phyloP scores from a whole-genome alignment of 2,329 filamentous ascomycete genomes.

The Fusarium sarcochroum region DNA sequence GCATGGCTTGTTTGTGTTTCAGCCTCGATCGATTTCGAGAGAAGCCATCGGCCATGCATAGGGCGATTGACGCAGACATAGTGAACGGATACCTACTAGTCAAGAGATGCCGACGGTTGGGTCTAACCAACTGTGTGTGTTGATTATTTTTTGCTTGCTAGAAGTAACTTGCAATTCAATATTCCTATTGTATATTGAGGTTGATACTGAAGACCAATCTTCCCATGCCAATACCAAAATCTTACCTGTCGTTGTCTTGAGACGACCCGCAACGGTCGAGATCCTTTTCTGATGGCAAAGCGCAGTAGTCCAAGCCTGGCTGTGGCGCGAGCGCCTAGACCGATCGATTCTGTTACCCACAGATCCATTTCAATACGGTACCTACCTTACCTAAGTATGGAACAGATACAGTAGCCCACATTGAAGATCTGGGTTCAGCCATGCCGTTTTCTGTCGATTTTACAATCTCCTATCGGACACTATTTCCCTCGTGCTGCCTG shows the following conservation, averaged over 20 bases:
- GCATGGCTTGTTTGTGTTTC: slow-evolving; percentile 22
- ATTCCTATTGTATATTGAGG: neutral
- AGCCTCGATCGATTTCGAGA: slow-evolving; percentile 3
- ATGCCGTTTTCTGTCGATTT: slow-evolving; percentile 27
- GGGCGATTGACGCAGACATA: neutral
- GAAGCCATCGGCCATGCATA: neutral
- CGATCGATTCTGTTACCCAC: slow-evolving; percentile 29
- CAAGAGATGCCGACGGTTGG: no score
- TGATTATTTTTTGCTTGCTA: no score
- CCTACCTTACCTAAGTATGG: neutral
- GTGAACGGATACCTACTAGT: no score
- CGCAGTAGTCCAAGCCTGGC: slow-evolving; percentile 38
- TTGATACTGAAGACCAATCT: neutral
- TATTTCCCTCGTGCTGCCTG: slow-evolving; percentile 1
- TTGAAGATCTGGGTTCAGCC: slow-evolving; percentile 9
- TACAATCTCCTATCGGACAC: slow-evolving; percentile 22
- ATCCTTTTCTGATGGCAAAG: slow-evolving; percentile 10
- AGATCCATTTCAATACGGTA: neutral
- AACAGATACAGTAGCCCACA: no score
- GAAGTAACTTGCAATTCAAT: no score
- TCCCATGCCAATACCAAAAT: slow-evolving; percentile 8
- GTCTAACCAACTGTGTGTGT: no score
- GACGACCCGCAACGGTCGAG: slow-evolving; percentile 38
- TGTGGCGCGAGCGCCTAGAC: slow-evolving; percentile 43
- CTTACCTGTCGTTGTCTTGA: slow-evolving; percentile 2